A percentile compares a stretch with the other conserved stretches of the same genome.
Conservation (phyloP, 1,284 basidiomycete genomes). For the Malassezia restricta region DNA sequence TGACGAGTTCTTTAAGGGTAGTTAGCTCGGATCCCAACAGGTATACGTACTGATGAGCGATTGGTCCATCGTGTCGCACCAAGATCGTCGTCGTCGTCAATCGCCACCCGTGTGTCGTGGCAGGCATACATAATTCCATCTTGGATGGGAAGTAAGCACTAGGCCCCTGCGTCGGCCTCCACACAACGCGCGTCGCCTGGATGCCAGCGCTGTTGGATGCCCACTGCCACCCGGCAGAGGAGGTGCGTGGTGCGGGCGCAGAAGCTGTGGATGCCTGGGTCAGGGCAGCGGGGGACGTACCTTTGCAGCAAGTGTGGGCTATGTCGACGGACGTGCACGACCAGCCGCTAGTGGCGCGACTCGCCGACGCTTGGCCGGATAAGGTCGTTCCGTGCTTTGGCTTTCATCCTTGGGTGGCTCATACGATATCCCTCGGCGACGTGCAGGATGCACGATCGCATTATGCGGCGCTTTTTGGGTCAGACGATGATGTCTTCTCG, state of each 20-base stretch:
- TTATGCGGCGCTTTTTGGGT: conserved; percentile 23
- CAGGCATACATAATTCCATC: background rate
- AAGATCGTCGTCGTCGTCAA: background rate
- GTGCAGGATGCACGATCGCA: conserved; percentile 19
- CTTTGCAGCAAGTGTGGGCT: conserved; percentile 19
- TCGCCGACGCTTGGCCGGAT: conserved; percentile 10
- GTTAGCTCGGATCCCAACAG: background rate
- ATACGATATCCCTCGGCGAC: conserved; percentile 27
- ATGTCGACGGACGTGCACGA: conserved; percentile 36
- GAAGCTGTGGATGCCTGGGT: conserved; percentile 10
- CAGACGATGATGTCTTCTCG: conserved; percentile 20
- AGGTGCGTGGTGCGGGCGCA: conserved; percentile 16
- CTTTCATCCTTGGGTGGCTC: conserved; percentile 38
- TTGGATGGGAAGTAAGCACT: conserved; percentile 2
- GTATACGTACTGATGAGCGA: conserved; percentile 19
- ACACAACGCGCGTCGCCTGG: background rate
- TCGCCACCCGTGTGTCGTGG: background rate
- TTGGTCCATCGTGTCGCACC: conserved; percentile 19
- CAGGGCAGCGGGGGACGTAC: conserved; percentile 3
- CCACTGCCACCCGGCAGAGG: conserved; percentile 40
- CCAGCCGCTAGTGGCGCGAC: conserved; percentile 25
- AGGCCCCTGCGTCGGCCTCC: background rate
- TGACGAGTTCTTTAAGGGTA: conserved; percentile 16
- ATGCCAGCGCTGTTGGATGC: background rate
- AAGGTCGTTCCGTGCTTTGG: conserved; percentile 29